These are phyloP conservation scores for Backusella westeae DNA, from an alignment of 192 early-diverging fungal species.

Conservation along the genomic window DNA sequence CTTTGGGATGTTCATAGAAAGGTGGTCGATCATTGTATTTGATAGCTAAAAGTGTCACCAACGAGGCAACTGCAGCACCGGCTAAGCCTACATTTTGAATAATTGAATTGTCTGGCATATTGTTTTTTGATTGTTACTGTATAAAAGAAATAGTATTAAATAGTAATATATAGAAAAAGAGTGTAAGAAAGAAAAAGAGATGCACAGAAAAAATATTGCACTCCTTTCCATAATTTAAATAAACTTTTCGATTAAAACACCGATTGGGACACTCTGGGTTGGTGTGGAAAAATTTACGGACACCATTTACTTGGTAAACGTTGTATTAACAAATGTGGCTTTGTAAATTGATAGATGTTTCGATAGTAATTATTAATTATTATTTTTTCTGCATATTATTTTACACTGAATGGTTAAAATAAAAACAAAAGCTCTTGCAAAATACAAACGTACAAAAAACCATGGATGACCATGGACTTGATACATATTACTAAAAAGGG, in stretches of 20 bases:
- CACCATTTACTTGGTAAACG: background rate
- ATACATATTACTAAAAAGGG: background rate
- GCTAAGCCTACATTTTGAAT: conserved; percentile 6
- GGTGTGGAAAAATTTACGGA: background rate
- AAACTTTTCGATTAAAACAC: background rate
- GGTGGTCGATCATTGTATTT: conserved; percentile 28
- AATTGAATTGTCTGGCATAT: background rate
- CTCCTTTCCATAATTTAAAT: background rate
- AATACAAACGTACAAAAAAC: background rate
- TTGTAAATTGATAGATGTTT: background rate
- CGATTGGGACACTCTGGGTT: background rate
- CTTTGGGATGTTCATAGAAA: conserved; percentile 19
- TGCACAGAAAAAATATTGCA: background rate
- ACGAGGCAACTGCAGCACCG: background rate
- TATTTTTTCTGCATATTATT: background rate
- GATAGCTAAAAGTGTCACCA: conserved; percentile 10
- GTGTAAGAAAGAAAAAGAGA: background rate
- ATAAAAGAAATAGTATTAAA: background rate
- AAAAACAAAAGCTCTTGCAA: background rate
- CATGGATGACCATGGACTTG: background rate
- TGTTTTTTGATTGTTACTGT: background rate
- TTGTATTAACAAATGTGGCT: background rate
- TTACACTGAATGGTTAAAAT: background rate
- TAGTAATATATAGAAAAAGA: background rate
- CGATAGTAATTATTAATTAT: no score